Evolutionary conservation across 345 rosid species (phyloP).

Genomic region (Viola odorata): DNA sequence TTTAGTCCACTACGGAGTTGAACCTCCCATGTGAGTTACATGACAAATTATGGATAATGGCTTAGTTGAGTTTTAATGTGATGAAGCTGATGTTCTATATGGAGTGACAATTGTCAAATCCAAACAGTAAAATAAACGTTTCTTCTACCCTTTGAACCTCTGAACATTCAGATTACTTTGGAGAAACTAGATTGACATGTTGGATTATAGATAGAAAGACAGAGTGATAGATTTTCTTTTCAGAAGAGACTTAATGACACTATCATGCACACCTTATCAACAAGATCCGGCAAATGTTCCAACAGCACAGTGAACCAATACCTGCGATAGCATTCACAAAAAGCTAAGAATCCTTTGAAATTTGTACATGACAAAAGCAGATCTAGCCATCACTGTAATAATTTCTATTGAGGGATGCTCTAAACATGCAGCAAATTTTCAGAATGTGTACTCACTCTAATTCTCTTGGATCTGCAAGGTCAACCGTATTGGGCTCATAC

Average conservation of each 20-base stretch:
- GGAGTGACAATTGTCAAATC: too few species aligned
- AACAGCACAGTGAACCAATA: conserved; percentile 95
- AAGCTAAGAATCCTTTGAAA: conserved; percentile 8
- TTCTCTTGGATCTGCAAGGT: conserved; percentile 74
- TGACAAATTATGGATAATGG: too few species aligned
- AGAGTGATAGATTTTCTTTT: too few species aligned
- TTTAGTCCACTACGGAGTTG: too few species aligned
- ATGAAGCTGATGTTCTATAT: too few species aligned
- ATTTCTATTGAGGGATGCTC: conserved; percentile 1
- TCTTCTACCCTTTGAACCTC: too few species aligned
- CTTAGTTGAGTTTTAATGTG: too few species aligned
- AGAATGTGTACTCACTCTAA: conserved; percentile 66
- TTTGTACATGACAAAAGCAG: background rate
- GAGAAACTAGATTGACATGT: too few species aligned
- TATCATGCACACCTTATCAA: conserved; percentile 62
- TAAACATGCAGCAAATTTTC: conserved; percentile 3
- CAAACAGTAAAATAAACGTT: too few species aligned
- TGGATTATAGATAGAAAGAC: too few species aligned
- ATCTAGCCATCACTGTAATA: background rate
- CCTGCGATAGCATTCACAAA: conserved; percentile 35
- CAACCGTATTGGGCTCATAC: conserved; percentile 96
- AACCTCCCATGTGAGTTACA: too few species aligned
- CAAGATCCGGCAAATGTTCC: conserved; percentile 93
- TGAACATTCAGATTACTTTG: too few species aligned
- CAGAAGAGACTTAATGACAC: background rate